Evolutionary conservation across 495 filamentous ascomycete species (phyloP).

Genomic region (Daldinia childiae): DNA sequence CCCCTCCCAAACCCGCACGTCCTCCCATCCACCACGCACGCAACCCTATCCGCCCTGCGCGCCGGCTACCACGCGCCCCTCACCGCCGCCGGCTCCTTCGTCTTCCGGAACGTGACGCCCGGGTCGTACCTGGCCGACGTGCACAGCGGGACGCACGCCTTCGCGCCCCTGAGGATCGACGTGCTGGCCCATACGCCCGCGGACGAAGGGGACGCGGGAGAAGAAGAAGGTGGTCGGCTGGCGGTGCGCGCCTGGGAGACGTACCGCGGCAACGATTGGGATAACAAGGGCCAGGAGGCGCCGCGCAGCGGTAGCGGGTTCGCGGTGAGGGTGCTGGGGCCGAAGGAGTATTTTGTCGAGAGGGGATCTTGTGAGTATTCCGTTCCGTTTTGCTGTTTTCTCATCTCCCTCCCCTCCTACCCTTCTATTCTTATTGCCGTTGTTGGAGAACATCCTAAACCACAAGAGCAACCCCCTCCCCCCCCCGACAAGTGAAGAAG

Average conservation of each 20-base stretch:
- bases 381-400: neutral
- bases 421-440: neutral
- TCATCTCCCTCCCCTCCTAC: too few species aligned
- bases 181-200: slow-evolving; percentile 59
- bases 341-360: slow-evolving; percentile 78
- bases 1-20: slow-evolving; percentile 63
- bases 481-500: neutral
- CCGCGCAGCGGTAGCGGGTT: slow-evolving; percentile 55
- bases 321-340: slow-evolving; percentile 67
- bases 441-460: neutral
- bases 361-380: slow-evolving; percentile 73
- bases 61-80: slow-evolving; percentile 64
- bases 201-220: slow-evolving; percentile 51
- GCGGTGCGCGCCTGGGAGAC: slow-evolving; percentile 79
- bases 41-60: slow-evolving; percentile 69
- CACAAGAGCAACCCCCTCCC: neutral
- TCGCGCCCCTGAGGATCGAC: slow-evolving; percentile 80
- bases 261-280: slow-evolving; percentile 87
- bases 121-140: slow-evolving; percentile 85
- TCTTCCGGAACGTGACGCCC: slow-evolving; percentile 71
- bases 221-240: slow-evolving; percentile 41
- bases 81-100: slow-evolving; percentile 71
- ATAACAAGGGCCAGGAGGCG: slow-evolving; percentile 75
- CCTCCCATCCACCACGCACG: slow-evolving; percentile 75
- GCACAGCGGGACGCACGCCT: slow-evolving; percentile 74